Evolutionary conservation across 768 basidiomycete genomes (phyloP).

Genomic region (Wakefieldia striispora): DNA sequence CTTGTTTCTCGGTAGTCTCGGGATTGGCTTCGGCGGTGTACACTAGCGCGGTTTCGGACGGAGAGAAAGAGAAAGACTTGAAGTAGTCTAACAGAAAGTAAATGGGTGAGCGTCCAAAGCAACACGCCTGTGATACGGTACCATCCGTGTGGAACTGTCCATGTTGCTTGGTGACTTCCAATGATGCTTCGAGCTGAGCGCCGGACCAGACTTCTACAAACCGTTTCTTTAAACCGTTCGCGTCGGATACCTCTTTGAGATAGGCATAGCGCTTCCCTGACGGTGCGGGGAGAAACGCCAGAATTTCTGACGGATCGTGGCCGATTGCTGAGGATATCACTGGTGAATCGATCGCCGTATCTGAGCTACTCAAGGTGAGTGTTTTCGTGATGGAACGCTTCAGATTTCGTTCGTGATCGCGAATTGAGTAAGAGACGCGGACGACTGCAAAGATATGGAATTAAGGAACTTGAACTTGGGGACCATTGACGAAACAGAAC

Average conservation of each 20-base stretch:
- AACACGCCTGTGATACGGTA: conserved; percentile 17
- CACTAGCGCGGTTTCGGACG: conserved; percentile 48
- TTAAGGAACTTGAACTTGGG: too few relatives aligned
- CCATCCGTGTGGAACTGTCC: conserved; percentile 64
- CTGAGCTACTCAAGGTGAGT: conserved; percentile 26
- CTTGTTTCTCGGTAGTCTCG: conserved; percentile 16
- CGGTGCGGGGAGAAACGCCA: conserved; percentile 43
- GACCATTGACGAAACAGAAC: neutral
- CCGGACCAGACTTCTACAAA: conserved; percentile 61
- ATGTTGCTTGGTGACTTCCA: conserved; percentile 59
- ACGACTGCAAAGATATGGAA: conserved; percentile 29
- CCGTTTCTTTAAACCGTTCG: conserved; percentile 37
- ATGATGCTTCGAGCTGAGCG: conserved; percentile 40
- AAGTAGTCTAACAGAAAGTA: conserved; percentile 43
- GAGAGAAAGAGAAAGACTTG: conserved; percentile 51
- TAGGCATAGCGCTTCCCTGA: conserved; percentile 42
- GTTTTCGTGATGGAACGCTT: conserved; percentile 46
- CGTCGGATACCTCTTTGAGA: conserved; percentile 38
- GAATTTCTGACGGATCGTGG: conserved; percentile 33
- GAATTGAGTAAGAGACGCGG: conserved; percentile 44
- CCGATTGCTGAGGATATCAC: conserved; percentile 12
- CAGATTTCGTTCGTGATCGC: conserved; percentile 50
- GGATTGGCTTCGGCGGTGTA: conserved; percentile 60
- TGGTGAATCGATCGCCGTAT: conserved; percentile 6
- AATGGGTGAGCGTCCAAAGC: neutral